Base-by-base conservation (phyloP, 139 green algal species). In the Auxenochlorella pyrenoidosa region DNA sequence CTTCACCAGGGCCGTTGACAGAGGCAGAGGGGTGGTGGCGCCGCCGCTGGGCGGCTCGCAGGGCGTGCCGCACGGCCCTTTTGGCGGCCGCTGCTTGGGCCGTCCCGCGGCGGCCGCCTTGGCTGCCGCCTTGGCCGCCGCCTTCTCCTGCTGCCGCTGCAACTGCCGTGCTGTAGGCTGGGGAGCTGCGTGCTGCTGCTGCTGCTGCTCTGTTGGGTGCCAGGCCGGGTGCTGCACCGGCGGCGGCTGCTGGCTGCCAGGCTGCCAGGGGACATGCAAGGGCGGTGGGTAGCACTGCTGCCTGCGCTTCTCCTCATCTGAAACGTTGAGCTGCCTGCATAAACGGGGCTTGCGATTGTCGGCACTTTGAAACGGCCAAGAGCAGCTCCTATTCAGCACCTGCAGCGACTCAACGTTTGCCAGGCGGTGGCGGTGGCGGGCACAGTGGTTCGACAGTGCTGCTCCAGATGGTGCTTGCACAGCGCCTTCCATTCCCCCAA, bases 61-160 rank as follows among this genome's bases (percentile, higher is more conserved):
- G 22, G 16, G 40, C 15, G 36, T 21, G 80, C 80, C 80, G 80
- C 80, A 85, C 28, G 63, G 80, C 5, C 80, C 80, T 19, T 77
- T 63, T 5, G 80, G 80, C 40, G 80, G 63, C 80, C 41, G 40
- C 36, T 38, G 80, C 63, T n/a, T 26, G 16, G 63, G 58, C 63
- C 60, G 63, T 2, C 63, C 80, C 44, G 80, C 80, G 36, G 59
- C 40, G 10, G 80, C 80, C 12, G 60, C 80, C 30, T 54, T n/a
- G 21, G 60, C 80, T 5, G 63, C 63, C 3, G 79, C 79, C 79
- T 84, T 84, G 79, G 36, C 60, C 4, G 38, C 79, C 26, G 38
- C 59, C 24, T 40, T 54, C 38, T 84, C 79, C 22, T 40, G 36
- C 36, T 63, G 80, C 80, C 66, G 80, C 80, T 85, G 63, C 63